Evolutionary conservation across 2,329 filamentous ascomycete species (phyloP), one percentile per base, ranked within the genome.

Genomic region (Claviceps purpurea): DNA sequence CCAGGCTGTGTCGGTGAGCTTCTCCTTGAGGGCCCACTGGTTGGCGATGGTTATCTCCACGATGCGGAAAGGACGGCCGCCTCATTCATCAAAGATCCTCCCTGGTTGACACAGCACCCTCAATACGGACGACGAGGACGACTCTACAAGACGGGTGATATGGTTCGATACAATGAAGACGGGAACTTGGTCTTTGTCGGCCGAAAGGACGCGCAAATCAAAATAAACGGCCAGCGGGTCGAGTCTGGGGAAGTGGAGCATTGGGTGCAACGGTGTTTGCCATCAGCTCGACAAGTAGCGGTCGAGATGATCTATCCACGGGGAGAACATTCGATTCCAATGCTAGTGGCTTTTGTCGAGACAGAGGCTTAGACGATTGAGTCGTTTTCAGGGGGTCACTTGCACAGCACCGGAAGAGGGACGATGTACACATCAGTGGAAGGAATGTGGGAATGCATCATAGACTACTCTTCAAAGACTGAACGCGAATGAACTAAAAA

Each of bases 211-310:
- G 46, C 49, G 1, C 60, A 62, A 18, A 49, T 59, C 43, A 62
- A 62, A 53, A 55, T 64, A 10, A 50, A 58, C 3, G 61, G 61
- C 18, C 57, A 62, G 41, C 58, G 61, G 6, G 50, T 64, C 16
- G 61, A 63, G 49, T 52, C 55, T 0, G 56, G 47, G 1, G 59
- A 60, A 26, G 52, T 61, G 1, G 59, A 61, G 38, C 26, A 44
- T 38, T 10, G 26, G 16, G 11, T 49, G 2, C 14, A 26, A 14
- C 30, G 8, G 7, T 47, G 24, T 16, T 1, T 47, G 4, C 22
- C 43, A n/a, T 22, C 14, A n/a, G 24, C 7, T 7, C 6, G 43
- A 14, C 43, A n/a, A 24, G 43, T 30, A 8, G 43, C 13, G 1
- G 43, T 45, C 2, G 42, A 44, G 11, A 22, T 22, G 14, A 16